phyloP scores from a whole-genome alignment of 441 rosid genomes.

The Gossypium trilobum region DNA sequence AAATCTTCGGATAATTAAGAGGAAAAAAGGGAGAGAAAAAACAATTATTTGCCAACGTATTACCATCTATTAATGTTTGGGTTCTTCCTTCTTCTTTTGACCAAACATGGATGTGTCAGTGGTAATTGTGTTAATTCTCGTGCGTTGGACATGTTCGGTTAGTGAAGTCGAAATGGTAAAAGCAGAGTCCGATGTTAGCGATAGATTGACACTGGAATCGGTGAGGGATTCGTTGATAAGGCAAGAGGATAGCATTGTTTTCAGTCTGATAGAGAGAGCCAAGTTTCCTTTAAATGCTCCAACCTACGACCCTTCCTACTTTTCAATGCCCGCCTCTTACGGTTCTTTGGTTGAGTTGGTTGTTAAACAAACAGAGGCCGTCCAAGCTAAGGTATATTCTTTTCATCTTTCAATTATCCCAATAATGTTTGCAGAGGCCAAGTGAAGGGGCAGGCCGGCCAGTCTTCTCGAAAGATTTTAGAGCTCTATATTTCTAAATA shows the following conservation, averaged over 20 bases:
- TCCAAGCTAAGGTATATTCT: conserved; percentile 51
- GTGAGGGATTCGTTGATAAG: conserved; percentile 57
- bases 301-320: conserved; percentile 26
- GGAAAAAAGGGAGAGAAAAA: neutral
- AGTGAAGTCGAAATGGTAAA: conserved; percentile 25
- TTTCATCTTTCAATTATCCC: neutral
- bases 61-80: neutral
- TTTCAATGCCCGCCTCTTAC: conserved; percentile 33
- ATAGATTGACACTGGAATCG: conserved; percentile 36
- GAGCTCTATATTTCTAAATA: no score
- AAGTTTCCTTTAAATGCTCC: conserved; percentile 45
- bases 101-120: neutral
- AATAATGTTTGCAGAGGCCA: neutral
- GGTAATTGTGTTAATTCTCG: conserved; percentile 10
- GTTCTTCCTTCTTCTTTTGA: neutral
- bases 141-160: neutral
- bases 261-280: conserved; percentile 64
- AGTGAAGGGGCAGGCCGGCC: no score
- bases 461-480: no score
- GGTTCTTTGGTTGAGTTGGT: conserved; percentile 46
- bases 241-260: conserved; percentile 74
- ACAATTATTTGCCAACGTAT: neutral
- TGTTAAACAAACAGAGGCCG: conserved; percentile 43
- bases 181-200: conserved; percentile 19
- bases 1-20: neutral